Percentiles rank a stretch among this genome's conserved stretches.
phyloP scores from a whole-genome alignment of 805 yeast genomes.

The Candida easanensis region DNA sequence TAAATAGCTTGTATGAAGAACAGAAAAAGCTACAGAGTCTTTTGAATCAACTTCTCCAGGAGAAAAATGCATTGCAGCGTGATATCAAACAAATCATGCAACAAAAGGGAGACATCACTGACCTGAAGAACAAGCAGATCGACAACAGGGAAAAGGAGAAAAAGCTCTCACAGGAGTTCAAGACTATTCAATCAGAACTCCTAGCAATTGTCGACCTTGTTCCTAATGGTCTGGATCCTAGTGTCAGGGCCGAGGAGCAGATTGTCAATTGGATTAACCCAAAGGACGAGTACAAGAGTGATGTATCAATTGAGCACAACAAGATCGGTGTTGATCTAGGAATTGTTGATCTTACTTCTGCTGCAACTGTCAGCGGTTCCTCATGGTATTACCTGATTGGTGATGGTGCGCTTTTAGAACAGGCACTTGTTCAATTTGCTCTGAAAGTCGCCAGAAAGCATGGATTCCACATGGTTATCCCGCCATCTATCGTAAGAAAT shows the following conservation, averaged over 20 bases:
- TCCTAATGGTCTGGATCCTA: conserved; percentile 60
- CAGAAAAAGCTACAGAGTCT: conserved; percentile 21
- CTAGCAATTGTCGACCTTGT: conserved; percentile 42
- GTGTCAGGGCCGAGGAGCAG: conserved; percentile 42
- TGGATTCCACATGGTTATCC: conserved; percentile 71
- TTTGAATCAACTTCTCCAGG: conserved; percentile 29
- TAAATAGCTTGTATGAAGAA: conserved; percentile 29
- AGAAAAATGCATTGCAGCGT: conserved; percentile 29
- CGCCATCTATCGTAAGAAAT: conserved; percentile 82
- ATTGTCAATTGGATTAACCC: conserved; percentile 53
- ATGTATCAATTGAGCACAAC: conserved; percentile 54
- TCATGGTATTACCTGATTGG: conserved; percentile 85
- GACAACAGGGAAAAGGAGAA: conserved; percentile 24
- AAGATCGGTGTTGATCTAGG: conserved; percentile 65
- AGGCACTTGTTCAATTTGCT: conserved; percentile 82
- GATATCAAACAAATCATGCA: conserved; percentile 25
- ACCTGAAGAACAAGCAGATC: conserved; percentile 15
- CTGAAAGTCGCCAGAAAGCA: conserved; percentile 57
- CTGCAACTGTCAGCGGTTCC: conserved; percentile 70
- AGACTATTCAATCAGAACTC: conserved; percentile 35
- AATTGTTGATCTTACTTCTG: conserved; percentile 66
- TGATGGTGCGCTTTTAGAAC: conserved; percentile 86
- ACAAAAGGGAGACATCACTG: conserved; percentile 14
- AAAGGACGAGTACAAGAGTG: conserved; percentile 24
- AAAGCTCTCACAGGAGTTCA: conserved; percentile 15